A percentile compares a stretch with the other conserved stretches of the same genome.
Conservation (phyloP, 2,329 filamentous ascomycete genomes). For the Ceratocystis smalleyi region DNA sequence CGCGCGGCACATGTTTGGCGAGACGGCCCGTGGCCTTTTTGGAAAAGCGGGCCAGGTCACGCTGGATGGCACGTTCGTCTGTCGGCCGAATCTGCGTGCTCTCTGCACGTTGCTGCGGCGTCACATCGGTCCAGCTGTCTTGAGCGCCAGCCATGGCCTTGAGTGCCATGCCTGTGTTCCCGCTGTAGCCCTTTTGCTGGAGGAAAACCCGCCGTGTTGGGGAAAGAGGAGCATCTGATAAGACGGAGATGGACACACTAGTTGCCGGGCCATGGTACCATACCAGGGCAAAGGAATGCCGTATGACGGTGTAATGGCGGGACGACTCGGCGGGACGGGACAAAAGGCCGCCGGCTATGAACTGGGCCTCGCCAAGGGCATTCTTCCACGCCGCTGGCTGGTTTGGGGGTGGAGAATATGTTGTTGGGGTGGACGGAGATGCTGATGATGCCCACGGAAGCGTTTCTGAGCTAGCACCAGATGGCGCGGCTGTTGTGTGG, state of each 20-base stretch:
- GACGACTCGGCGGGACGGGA: constrained; percentile 48
- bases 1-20: constrained; percentile 37
- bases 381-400: constrained; percentile 27
- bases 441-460: background rate
- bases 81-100: constrained; percentile 34
- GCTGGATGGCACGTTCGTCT: constrained; percentile 52
- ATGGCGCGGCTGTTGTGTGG: background rate
- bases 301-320: constrained; percentile 49
- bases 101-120: constrained; percentile 35
- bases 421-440: background rate
- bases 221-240: constrained; percentile 43
- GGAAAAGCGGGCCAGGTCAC: constrained; percentile 48
- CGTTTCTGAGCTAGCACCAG: background rate
- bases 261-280: constrained; percentile 53
- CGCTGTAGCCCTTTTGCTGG: constrained; percentile 52
- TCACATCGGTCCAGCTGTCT: constrained; percentile 51
- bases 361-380: constrained; percentile 42
- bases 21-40: constrained; percentile 37
- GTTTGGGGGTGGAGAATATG: background rate
- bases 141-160: constrained; percentile 46
- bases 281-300: constrained; percentile 48
- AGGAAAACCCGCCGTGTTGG: constrained; percentile 46
- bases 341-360: constrained; percentile 51
- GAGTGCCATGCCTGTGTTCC: constrained; percentile 51
- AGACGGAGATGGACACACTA: constrained; percentile 47